These are phyloP conservation scores for Hymenoscyphus repandus DNA, from an alignment of 2,329 filamentous ascomycete genomes.

Conservation along the genomic window DNA sequence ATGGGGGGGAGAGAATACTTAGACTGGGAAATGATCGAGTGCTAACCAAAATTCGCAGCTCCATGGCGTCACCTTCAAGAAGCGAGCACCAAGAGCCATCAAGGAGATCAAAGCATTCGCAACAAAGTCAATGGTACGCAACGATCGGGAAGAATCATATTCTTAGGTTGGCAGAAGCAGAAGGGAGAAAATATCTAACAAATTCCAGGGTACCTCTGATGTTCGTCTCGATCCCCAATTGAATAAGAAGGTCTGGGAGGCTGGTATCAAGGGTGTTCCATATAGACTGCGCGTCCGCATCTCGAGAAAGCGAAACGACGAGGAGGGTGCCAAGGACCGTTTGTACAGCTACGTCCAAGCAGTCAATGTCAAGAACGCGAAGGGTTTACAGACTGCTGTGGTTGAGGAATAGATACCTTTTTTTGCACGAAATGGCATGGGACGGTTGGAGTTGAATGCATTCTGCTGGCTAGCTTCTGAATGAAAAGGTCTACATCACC, in stretches of 20 bases:
- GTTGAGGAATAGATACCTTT: constrained; percentile 61
- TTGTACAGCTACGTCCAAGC: constrained; percentile 11
- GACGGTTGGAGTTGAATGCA: constrained; percentile 28
- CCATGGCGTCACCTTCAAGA: constrained; percentile 98
- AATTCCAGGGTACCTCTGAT: constrained; percentile 78
- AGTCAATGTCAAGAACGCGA: constrained; percentile 46
- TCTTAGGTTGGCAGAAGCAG: constrained; percentile 1
- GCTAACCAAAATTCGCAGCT: constrained; percentile 62
- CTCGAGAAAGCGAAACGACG: constrained; percentile 99
- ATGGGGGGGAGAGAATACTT: constrained; percentile 8
- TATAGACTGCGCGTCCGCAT: constrained; percentile 97
- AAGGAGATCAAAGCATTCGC: constrained; percentile 99
- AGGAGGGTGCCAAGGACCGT: constrained; percentile 91
- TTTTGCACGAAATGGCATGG: constrained; percentile 22
- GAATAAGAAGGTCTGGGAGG: constrained; percentile 99
- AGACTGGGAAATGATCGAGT: constrained; percentile 15
- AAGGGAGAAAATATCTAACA: constrained; percentile 17
- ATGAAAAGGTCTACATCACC: constrained; percentile 28
- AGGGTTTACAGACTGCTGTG: constrained; percentile 90
- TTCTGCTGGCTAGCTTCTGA: constrained; percentile 30
- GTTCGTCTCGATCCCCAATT: constrained; percentile 97
- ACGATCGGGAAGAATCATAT: not conserved
- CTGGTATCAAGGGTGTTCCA: constrained; percentile 96
- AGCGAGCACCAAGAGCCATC: constrained; percentile 95
- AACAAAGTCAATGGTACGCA: constrained; percentile 86